Conservation (phyloP, 2,329 filamentous ascomycete genomes). For the Pseudogymnoascus pannorum region DNA sequence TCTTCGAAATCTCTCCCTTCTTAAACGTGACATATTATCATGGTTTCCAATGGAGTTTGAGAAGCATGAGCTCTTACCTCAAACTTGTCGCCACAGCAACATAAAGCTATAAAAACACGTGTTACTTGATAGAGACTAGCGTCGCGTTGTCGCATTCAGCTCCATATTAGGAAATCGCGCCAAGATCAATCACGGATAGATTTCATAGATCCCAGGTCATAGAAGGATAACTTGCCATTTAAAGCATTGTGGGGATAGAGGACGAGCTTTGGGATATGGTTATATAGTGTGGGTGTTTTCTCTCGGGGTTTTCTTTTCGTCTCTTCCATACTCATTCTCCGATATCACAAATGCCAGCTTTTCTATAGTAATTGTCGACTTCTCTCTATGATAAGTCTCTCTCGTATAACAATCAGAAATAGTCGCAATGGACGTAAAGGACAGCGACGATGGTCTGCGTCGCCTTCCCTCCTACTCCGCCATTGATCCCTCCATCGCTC, state of each 20-base stretch:
- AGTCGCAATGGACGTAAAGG: background rate
- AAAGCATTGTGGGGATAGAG: background rate
- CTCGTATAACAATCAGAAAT: background rate
- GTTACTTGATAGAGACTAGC: background rate
- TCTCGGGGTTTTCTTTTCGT: background rate
- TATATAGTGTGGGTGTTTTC: background rate
- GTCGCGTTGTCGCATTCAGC: constrained; percentile 4
- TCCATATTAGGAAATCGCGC: constrained; percentile 5
- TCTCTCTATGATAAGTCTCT: background rate
- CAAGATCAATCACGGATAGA: background rate
- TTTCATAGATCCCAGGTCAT: background rate
- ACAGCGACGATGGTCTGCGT: background rate
- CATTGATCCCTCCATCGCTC: background rate
- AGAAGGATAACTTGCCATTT: background rate
- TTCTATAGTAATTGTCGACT: background rate
- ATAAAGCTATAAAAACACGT: background rate
- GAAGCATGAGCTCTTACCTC: background rate
- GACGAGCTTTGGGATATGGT: background rate
- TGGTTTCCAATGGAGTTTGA: background rate
- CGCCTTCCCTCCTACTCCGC: constrained; percentile 1
- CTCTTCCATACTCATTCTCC: background rate
- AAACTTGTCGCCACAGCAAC: background rate
- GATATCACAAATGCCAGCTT: background rate
- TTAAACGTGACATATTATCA: background rate
- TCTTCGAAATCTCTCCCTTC: background rate